Conservation (phyloP, 495 filamentous ascomycete genomes). For the Talaromyces adpressus region DNA sequence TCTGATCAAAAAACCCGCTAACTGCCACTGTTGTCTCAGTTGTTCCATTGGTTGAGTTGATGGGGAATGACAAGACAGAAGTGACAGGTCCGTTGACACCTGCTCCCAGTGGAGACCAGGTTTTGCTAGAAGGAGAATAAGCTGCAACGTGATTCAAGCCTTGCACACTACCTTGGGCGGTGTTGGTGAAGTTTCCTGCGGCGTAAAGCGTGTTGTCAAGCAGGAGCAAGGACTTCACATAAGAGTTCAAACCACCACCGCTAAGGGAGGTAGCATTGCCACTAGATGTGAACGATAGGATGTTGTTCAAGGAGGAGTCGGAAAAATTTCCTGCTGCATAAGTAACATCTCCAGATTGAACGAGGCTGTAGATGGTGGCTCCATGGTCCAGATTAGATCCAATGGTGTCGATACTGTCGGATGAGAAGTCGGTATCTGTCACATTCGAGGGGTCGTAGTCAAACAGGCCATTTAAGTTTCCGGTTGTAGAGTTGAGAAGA, state of each 20-base stretch:
- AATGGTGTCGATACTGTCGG: constrained; percentile 67
- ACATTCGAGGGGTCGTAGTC: constrained; percentile 70
- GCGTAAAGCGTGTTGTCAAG: constrained; percentile 66
- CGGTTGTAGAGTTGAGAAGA: constrained; percentile 44
- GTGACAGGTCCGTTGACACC: constrained; percentile 78
- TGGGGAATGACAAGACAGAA: constrained; percentile 62
- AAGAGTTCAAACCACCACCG: constrained; percentile 73
- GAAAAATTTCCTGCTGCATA: constrained; percentile 87
- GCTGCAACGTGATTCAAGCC: constrained; percentile 68
- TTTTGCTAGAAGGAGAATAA: constrained; percentile 60
- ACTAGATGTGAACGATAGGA: constrained; percentile 61
- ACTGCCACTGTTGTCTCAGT: constrained; percentile 71
- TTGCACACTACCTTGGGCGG: constrained; percentile 47
- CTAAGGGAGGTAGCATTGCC: constrained; percentile 54
- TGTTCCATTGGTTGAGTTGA: constrained; percentile 67
- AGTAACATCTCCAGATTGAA: constrained; percentile 47
- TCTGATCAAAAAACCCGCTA: constrained; percentile 70
- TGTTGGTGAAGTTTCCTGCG: constrained; percentile 79
- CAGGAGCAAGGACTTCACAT: constrained; percentile 61
- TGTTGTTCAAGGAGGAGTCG: constrained; percentile 54
- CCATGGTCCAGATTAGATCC: constrained; percentile 56
- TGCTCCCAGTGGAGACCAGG: constrained; percentile 74
- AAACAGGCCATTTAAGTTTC: constrained; percentile 81
- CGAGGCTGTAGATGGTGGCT: constrained; percentile 60
- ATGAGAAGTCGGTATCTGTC: constrained; percentile 56